A percentile compares a stretch with the other conserved stretches of the same genome.
phyloP scores from a whole-genome alignment of 1,284 basidiomycete species.

The Athelia sp. region DNA sequence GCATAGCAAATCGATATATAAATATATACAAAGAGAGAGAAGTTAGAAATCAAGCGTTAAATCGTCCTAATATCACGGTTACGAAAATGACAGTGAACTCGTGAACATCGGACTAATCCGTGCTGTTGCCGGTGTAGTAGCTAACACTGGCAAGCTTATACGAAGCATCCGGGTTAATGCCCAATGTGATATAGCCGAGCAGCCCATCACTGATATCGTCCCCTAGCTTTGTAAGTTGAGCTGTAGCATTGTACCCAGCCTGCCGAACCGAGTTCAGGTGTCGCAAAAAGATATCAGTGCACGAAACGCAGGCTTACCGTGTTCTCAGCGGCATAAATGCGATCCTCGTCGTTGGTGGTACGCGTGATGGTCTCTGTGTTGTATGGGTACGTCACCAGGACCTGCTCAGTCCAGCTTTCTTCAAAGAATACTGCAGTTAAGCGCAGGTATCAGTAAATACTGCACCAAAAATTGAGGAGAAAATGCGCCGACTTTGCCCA shows the following conservation, averaged over 20 bases:
- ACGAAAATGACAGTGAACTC: too few species aligned
- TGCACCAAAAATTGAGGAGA: neutral
- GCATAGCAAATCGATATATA: too few species aligned
- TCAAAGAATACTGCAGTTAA: neutral
- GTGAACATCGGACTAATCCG: too few species aligned
- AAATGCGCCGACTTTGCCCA: neutral
- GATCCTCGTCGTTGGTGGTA: neutral
- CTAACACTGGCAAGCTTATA: neutral
- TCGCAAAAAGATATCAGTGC: neutral
- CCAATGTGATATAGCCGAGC: neutral
- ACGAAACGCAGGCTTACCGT: neutral
- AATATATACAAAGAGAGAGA: too few species aligned
- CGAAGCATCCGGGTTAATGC: neutral
- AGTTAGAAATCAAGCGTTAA: too few species aligned
- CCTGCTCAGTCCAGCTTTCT: neutral
- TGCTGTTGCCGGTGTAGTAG: neutral
- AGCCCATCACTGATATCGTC: neutral
- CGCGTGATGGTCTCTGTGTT: neutral
- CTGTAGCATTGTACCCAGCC: neutral
- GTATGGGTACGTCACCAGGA: neutral
- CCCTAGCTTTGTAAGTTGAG: neutral
- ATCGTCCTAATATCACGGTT: too few species aligned
- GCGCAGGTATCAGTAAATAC: neutral
- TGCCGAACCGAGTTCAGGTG: neutral
- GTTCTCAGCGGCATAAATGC: neutral